These are phyloP conservation scores for Malassezia yamatoensis DNA, from an alignment of 1,284 basidiomycete species.

Conservation along the genomic window DNA sequence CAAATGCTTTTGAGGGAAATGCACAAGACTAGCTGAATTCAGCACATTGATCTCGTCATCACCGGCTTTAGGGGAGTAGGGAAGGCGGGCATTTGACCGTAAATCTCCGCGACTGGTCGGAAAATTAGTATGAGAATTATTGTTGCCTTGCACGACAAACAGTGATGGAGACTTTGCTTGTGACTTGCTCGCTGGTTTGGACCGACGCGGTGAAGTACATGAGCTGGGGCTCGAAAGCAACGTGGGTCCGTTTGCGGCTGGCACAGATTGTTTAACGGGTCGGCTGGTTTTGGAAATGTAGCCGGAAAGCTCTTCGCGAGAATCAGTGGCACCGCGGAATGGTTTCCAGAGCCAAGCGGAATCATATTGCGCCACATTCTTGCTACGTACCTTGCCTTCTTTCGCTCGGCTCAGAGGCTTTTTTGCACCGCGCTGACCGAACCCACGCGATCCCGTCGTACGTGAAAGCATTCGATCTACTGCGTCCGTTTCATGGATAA, in stretches of 20 bases:
- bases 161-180: neutral
- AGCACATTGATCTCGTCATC: neutral
- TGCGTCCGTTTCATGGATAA: constrained; percentile 18
- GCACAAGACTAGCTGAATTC: neutral
- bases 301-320: too few relatives aligned
- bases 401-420: too few relatives aligned
- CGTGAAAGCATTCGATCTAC: constrained; percentile 40
- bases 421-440: constrained; percentile 1
- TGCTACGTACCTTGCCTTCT: too few relatives aligned
- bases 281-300: too few relatives aligned
- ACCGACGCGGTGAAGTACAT: too few relatives aligned
- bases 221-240: neutral
- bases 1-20: neutral
- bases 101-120: constrained; percentile 13
- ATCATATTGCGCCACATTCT: too few relatives aligned
- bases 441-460: constrained; percentile 14
- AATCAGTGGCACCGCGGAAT: too few relatives aligned
- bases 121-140: neutral
- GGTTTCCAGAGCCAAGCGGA: too few relatives aligned
- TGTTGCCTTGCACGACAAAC: neutral
- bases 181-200: too few relatives aligned
- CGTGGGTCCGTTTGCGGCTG: neutral
- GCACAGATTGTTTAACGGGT: neutral
- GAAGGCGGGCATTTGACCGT: constrained; percentile 1
- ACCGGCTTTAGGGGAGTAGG: neutral